These are phyloP conservation scores for Salix suchowensis DNA, from an alignment of 345 rosid species.

Conservation along the genomic window DNA sequence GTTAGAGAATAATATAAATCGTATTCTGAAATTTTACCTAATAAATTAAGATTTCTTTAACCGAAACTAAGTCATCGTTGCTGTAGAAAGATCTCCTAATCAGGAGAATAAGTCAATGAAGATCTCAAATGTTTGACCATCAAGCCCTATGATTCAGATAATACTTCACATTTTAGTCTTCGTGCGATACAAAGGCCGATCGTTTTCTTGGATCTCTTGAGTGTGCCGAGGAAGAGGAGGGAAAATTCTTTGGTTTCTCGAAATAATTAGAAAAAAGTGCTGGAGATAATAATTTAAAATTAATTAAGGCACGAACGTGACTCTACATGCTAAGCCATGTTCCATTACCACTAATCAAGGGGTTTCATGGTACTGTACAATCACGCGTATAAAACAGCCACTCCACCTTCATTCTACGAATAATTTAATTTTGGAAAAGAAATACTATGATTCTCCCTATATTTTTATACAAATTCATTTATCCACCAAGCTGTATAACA, in stretches of 20 bases:
- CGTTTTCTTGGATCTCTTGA: not conserved
- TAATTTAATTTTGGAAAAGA: not conserved
- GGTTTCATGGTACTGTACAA: not conserved
- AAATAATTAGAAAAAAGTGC: slow-evolving; percentile 3
- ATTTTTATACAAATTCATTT: too few relatives aligned
- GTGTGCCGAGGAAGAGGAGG: not conserved
- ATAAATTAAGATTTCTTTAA: too few relatives aligned
- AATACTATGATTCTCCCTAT: too few relatives aligned
- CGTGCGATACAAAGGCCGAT: not conserved
- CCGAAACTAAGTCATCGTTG: not conserved
- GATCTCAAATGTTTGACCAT: not conserved
- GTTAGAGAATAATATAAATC: too few relatives aligned
- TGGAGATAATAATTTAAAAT: not conserved
- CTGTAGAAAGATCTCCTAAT: not conserved
- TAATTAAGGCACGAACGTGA: not conserved
- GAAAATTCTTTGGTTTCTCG: slow-evolving; percentile 20
- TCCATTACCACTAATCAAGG: slow-evolving; percentile 1
- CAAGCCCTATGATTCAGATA: not conserved
- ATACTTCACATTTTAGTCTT: not conserved
- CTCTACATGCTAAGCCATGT: slow-evolving; percentile 7
- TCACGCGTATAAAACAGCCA: not conserved
- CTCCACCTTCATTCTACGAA: not conserved
- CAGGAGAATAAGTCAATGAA: not conserved
- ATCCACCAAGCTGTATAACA: too few relatives aligned
- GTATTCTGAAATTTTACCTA: too few relatives aligned